Evolutionary conservation across 176 grass and related monocot genomes (phyloP), one percentile per base, ranked within the genome.

Genomic region (Elymus sibiricus): DNA sequence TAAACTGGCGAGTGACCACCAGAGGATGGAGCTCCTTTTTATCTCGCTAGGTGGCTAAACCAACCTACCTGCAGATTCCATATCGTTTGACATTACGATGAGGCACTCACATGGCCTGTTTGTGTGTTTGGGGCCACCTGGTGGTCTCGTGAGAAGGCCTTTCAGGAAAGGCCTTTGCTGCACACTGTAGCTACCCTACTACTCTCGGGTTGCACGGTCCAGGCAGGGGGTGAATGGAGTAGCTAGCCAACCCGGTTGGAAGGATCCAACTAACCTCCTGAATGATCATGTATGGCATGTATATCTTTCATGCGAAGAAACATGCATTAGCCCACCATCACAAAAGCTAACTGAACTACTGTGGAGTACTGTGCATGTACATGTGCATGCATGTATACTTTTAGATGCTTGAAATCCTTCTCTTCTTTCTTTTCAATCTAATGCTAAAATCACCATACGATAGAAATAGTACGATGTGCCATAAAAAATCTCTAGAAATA

Each of bases 91-190:
- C 77, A 72, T 84, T 19, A 63, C 79, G 19, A 69, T 7, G 86
- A 85, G 61, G 53, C 61, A 64, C 82, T 86, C 92, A 91, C 92
- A 89, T 94, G 89, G 74, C 83, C 22, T 88, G 85, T 86, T 86
- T 31, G 43, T 12, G 6, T 21, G 42, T 37, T 53, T 37, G 76
- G 81, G 29, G 63, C 43, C 59, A 60, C 10, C 55, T 75, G 55
- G 83, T 86, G 83, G 88, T 88, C 79, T 85, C 83, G 74, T 77
- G 46, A 75, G 43, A 56, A 26, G 56, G n/a, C 25, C 85, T 84
- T 90, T 90, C 64, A 14, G 53, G 43, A 84, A 85, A 82, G 79
- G 38, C 32, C 34, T 78, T 79, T 59, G 55, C 31, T 73, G 11
- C 82, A 59, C 40, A 67, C n/a, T 53, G 24, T 59, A 44, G 5